These are phyloP conservation scores for Euphrasia arctica DNA, from an alignment of 305 asterid species.

Conservation along the genomic window DNA sequence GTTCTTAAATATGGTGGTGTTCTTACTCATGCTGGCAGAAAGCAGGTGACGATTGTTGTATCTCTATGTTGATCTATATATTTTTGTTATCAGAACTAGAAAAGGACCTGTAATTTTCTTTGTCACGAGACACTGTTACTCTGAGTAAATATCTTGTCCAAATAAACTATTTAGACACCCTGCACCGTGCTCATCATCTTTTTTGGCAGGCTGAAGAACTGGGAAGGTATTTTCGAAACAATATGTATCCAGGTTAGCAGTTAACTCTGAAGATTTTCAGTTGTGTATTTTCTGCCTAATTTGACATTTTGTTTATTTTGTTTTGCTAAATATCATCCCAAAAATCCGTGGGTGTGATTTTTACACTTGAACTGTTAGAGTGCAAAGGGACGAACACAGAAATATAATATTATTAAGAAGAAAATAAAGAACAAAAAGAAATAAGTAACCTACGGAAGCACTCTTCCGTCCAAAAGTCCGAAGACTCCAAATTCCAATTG, in stretches of 20 bases:
- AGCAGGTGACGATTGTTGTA: constrained; percentile 58
- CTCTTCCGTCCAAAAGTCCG: too few species aligned
- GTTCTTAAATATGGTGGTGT: constrained; percentile 99
- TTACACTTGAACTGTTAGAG: constrained; percentile 2
- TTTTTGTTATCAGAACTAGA: constrained; percentile 17
- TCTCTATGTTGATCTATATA: constrained; percentile 21
- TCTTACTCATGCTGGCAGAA: constrained; percentile 98
- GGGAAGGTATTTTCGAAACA: constrained; percentile 94
- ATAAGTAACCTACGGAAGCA: too few species aligned
- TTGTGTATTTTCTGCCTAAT: constrained; percentile 6
- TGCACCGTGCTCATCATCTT: constrained; percentile 20
- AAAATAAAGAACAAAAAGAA: too few species aligned
- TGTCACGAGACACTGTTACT: constrained; percentile 11
- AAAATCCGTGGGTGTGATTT: constrained; percentile 19
- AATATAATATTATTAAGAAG: too few species aligned
- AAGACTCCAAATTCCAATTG: too few species aligned
- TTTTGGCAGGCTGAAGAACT: constrained; percentile 91
- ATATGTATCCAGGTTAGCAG: constrained; percentile 94
- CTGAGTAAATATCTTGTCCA: constrained; percentile 19
- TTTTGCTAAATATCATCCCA: constrained; percentile 22
- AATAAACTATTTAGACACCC: constrained; percentile 2
- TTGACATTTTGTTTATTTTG: constrained; percentile 19
- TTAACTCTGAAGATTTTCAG: constrained; percentile 18
- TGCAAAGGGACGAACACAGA: too few species aligned
- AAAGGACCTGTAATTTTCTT: constrained; percentile 8